These are phyloP conservation scores for Aspergillus oerlinghausenensis DNA, from an alignment of 2,329 filamentous ascomycete species.

Conservation along the genomic window DNA sequence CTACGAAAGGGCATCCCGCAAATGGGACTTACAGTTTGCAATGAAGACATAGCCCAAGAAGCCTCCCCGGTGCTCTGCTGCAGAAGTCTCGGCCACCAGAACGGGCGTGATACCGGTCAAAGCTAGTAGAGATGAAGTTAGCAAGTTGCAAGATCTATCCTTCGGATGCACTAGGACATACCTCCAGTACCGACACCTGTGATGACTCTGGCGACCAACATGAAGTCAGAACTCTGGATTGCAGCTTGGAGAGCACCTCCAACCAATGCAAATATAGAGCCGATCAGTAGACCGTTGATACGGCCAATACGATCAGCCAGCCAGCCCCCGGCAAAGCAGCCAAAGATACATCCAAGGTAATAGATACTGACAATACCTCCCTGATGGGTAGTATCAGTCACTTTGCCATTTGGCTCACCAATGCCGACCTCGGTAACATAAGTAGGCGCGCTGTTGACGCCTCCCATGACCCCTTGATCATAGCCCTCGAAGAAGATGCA, in stretches of 20 bases:
- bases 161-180: conserved; percentile 12
- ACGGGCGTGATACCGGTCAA: conserved; percentile 49
- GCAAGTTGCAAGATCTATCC: conserved; percentile 5
- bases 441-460: conserved; percentile 41
- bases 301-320: conserved; percentile 52
- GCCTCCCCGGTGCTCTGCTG: conserved; percentile 44
- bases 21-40: conserved; percentile 40
- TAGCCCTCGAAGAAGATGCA: conserved; percentile 44
- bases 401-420: conserved; percentile 41
- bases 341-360: conserved; percentile 49
- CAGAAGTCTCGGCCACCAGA: conserved; percentile 46
- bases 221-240: conserved; percentile 44
- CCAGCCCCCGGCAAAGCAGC: conserved; percentile 48
- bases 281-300: conserved; percentile 48
- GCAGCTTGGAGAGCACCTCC: conserved; percentile 48
- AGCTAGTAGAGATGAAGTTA: conserved; percentile 16
- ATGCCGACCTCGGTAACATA: conserved; percentile 43
- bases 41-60: conserved; percentile 49
- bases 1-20: neutral
- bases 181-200: conserved; percentile 52
- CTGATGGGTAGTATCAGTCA: conserved; percentile 48
- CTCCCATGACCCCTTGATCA: conserved; percentile 53
- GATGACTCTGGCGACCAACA: conserved; percentile 47
- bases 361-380: conserved; percentile 52
- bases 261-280: conserved; percentile 45